Base-by-base conservation (phyloP, 148 eudicot species). In the Silene latifolia region DNA sequence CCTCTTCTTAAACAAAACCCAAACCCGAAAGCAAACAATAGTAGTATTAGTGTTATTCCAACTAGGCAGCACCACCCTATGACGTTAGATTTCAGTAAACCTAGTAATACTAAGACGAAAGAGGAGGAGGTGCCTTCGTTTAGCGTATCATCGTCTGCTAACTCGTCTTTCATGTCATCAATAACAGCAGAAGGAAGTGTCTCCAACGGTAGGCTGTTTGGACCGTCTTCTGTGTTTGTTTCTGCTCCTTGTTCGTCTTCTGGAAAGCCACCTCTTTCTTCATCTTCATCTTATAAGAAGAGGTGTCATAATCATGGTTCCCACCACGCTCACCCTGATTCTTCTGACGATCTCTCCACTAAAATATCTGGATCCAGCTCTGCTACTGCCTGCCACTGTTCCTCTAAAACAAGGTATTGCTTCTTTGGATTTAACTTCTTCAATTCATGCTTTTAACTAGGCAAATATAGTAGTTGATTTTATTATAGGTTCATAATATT, bases 121-220 rank as follows among this genome's bases (percentile, higher is more conserved):
- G 27, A 35, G 62, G 58, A 68, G 8, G 81, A 71, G n/a, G 18
- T 60, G 53, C 63, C 76, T n/a, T 70, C 73, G 10, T 79, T 83
- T 35, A 80, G 86, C 56, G 56, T 80, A 4, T 80, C 82, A 0
- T 82, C 86, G 0, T 86, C 88, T 15, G 79, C 78, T 3, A 79
- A 77, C 53, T 86, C 86, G 17, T 74, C 83, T 1, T 78, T 80
- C 59, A 54, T 84, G 74, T 85, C 87, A 3, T 80, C 90, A 0
- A 83, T 84, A 20, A 85, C 88, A 1, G 87, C 83, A 1, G 96
- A 87, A 47, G 88, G 84, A 0, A 90, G 83, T 71, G 89, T 87
- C 4, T 88, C 92, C 0, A 82, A 89, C 66, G 92, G 89, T 0
- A 87, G 86, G 53, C 68, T 59, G 15, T 67, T 77, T 39, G 86